Conservation (phyloP, 148 eudicot genomes). For the Heliamphora exappendiculata region DNA sequence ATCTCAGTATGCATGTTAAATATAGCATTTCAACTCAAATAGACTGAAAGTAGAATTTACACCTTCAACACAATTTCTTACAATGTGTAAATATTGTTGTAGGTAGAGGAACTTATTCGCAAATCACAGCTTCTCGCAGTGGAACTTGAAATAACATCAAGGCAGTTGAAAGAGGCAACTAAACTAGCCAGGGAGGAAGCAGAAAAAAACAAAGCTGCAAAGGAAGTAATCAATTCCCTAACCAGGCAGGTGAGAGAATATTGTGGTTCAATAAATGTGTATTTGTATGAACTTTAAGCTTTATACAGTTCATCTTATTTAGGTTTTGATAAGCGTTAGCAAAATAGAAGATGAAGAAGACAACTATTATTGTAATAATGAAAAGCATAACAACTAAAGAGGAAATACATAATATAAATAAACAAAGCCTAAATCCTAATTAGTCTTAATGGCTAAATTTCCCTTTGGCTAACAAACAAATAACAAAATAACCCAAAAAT, state of each 20-base stretch:
- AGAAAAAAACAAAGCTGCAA: constrained; percentile 66
- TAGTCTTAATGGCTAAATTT: no score
- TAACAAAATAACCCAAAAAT: no score
- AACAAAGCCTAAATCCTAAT: no score
- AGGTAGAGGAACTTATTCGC: constrained; percentile 63
- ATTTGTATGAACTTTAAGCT: not conserved
- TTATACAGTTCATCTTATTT: not conserved
- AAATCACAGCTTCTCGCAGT: constrained; percentile 56
- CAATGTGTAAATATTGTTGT: not conserved
- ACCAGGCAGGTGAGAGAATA: constrained; percentile 44
- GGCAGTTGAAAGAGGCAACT: constrained; percentile 52
- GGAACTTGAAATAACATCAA: constrained; percentile 54
- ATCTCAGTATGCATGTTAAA: not conserved
- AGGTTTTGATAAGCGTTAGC: no score
- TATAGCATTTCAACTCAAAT: not conserved
- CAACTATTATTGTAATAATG: no score
- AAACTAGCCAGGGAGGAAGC: constrained; percentile 46
- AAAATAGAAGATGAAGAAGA: no score
- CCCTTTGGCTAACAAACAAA: no score
- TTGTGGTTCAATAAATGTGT: not conserved
- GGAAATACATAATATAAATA: no score
- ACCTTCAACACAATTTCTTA: not conserved
- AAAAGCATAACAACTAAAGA: no score
- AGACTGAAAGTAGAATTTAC: constrained; percentile 8
- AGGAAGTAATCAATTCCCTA: constrained; percentile 68